Evolutionary conservation across 148 eudicot genomes (phyloP), one percentile per base, ranked within the genome.

Genomic region (Polygonum aviculare): DNA sequence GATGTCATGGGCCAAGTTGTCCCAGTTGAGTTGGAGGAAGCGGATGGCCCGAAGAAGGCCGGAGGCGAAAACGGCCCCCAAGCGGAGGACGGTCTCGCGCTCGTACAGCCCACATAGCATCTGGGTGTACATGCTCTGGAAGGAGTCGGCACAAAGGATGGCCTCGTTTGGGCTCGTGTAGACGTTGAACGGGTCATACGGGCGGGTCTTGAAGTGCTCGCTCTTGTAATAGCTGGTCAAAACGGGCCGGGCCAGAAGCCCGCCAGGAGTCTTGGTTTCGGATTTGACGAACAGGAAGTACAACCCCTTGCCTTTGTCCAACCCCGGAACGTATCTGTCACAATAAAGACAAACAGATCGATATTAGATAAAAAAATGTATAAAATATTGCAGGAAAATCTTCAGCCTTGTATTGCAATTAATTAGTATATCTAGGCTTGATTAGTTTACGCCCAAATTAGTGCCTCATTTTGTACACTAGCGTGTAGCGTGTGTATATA

Each of bases 31-130:
- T 75, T 93, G 95, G 81, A 93, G 93, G 84, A 93, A 93, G 21
- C 95, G 90, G 79, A 93, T 93, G 77, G 97, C 97, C 3, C 97
- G 91, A 69, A 93, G 88, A 6, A 93, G 86, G 55, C 97, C 93
- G 0, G 95, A 90, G 70, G 97, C 97, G 12, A 92, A 92, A 1
- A 92, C 90, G 1, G 97, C 95, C 3, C 97, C 97, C 15, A 92
- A 78, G 4, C 95, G 90, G 39, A 92, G 89, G 69, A 92, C 97
- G 22, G 83, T 75, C 3, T 80, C 41, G 9, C 90, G 87, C 73
- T 87, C 90, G 72, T 87, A 81, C 57, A 92, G 86, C 18, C 97
- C 97, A 67, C 96, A 93, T 2, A 93, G 78, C 97, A 93, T 93
- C 47, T 93, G 95, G 18, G 88, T 79, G 82, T 93, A 93, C 95